A percentile compares a stretch with the other conserved stretches of the same genome.
Conservation (phyloP, 2,329 filamentous ascomycete species). For the Fusarium sp. region DNA sequence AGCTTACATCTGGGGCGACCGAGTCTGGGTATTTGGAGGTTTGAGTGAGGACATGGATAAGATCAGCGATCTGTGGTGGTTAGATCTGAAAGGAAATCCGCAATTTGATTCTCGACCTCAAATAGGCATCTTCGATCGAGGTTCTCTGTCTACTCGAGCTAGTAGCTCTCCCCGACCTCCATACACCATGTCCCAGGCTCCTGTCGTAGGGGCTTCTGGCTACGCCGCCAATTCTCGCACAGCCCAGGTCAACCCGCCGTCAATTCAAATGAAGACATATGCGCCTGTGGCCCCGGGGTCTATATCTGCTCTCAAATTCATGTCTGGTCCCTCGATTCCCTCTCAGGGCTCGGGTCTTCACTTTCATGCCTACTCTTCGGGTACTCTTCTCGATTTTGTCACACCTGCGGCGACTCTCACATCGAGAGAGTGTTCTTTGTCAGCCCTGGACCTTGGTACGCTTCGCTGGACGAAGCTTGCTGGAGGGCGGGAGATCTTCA, state of each 20-base stretch:
- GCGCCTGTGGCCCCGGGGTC: constrained; percentile 87
- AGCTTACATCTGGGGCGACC: constrained; percentile 89
- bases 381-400: constrained; percentile 91
- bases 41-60: constrained; percentile 97
- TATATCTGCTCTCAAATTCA: constrained; percentile 90
- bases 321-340: constrained; percentile 82
- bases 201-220: constrained; percentile 68
- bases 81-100: constrained; percentile 91
- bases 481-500: constrained; percentile 93
- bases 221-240: constrained; percentile 76
- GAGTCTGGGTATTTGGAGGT: constrained; percentile 96
- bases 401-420: constrained; percentile 90
- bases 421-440: constrained; percentile 88
- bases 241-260: constrained; percentile 73
- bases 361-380: constrained; percentile 94
- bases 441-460: constrained; percentile 85
- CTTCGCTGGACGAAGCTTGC: constrained; percentile 95
- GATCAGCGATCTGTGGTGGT: constrained; percentile 95
- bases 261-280: constrained; percentile 75
- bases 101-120: constrained; percentile 80
- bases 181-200: constrained; percentile 61
- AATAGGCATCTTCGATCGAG: constrained; percentile 62
- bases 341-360: constrained; percentile 91
- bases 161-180: constrained; percentile 62
- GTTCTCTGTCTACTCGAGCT: constrained; percentile 53